Conservation (phyloP, 805 yeast genomes). For the Candida sphagnicola region DNA sequence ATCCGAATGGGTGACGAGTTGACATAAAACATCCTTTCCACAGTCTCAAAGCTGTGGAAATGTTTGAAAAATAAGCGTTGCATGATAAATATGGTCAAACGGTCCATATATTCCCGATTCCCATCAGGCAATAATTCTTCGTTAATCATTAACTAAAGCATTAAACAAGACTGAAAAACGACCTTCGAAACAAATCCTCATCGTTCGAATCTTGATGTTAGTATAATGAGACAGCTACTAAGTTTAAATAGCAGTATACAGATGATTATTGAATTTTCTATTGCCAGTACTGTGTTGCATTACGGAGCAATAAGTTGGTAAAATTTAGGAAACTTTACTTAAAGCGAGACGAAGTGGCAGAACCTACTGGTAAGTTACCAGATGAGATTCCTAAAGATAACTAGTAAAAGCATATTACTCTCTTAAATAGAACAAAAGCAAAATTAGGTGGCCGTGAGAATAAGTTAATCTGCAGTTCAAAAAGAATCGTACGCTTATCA, state of each 20-base stretch:
- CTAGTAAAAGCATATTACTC: background rate
- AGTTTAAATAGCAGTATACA: background rate
- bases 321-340: constrained; percentile 2
- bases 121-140: no score
- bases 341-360: background rate
- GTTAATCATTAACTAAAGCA: no score
- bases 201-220: background rate
- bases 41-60: no score
- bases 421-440: background rate
- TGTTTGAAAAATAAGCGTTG: no score
- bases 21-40: no score
- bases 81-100: no score
- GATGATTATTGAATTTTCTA: constrained; percentile 12
- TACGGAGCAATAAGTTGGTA: constrained; percentile 2
- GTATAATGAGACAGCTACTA: background rate
- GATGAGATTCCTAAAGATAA: no score
- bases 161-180: no score
- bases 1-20: no score
- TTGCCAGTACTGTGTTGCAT: constrained; percentile 14
- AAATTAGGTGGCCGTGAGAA: background rate
- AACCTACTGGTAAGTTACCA: no score
- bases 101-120: no score
- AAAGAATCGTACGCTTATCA: background rate
- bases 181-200: no score
- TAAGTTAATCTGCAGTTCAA: background rate